Base-by-base conservation (phyloP, 2,329 filamentous ascomycete species). In the Penicillium sp. region DNA sequence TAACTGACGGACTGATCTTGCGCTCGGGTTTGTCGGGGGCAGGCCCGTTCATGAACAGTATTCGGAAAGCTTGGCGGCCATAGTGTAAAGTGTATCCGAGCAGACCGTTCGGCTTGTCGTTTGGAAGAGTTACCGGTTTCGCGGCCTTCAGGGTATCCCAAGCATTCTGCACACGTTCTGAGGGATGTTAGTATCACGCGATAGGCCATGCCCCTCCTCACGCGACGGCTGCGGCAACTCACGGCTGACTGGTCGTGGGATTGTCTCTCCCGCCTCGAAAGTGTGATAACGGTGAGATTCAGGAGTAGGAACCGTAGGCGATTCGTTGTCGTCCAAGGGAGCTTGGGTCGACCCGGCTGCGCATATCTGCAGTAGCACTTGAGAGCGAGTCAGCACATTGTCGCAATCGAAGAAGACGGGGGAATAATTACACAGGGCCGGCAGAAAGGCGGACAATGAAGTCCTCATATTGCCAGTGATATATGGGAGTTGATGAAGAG, bases 11-110 rank as follows among this genome's bases (percentile, higher is more conserved):
- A 34, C 55, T 52, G 8, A 60, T 37, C 40, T 60, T 63, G 9
- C 37, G 65, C 7, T 66, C 60, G 27, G 57, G 45, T 6, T 71
- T 65, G 20, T 70, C 65, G 26, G 69, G 61, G 11, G 69, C 61
- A 1, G 79, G 78, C 1, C 73, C 71, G 51, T 81, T 81, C 69
- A 82, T 75, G 57, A 82, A 83, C 12, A 84, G 64, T 18, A 80
- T 64, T 31, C 76, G 73, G 55, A 84, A 79, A 14, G 76, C 63
- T 57, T 80, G 69, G 51, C 77, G 76, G 26, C 73, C 72, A 56
- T 83, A 84, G 65, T 83, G 72, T 47, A 72, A 66, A 25, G 71
- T 67, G 39, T 72, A 70, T 26, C 74, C 75, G 4, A 81, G 42
- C 22, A 83, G 55, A 18, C 80, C 78, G 7, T 73, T 73, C 6